A percentile compares a stretch with the other conserved stretches of the same genome.
phyloP scores from a whole-genome alignment of 768 basidiomycete species.

The Russula compacta region DNA sequence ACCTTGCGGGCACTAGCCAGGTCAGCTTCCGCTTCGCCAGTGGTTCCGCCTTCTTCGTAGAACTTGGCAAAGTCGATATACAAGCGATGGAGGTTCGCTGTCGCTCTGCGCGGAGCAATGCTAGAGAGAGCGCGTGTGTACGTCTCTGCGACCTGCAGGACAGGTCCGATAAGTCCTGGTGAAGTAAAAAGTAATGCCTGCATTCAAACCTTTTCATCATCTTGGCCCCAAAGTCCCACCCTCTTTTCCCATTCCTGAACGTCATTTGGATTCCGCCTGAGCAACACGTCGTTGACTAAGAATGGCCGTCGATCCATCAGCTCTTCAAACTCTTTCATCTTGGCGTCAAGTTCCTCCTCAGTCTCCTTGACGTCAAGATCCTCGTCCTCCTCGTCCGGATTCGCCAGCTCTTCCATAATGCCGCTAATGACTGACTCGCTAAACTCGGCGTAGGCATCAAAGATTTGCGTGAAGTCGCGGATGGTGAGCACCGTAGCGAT shows the following conservation, averaged over 20 bases:
- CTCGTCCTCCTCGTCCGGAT: slow-evolving; percentile 68
- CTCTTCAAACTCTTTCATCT: slow-evolving; percentile 90
- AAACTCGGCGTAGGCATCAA: slow-evolving; percentile 94
- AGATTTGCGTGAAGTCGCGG: slow-evolving; percentile 95
- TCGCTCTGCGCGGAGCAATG: slow-evolving; percentile 80
- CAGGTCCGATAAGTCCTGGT: background rate
- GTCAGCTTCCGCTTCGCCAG: slow-evolving; percentile 71
- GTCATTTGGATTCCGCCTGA: slow-evolving; percentile 92
- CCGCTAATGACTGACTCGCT: slow-evolving; percentile 82
- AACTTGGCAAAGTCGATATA: slow-evolving; percentile 96
- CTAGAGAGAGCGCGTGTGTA: slow-evolving; percentile 86
- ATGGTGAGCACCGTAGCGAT: slow-evolving; percentile 80
- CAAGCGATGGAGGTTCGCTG: slow-evolving; percentile 80
- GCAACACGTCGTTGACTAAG: slow-evolving; percentile 88
- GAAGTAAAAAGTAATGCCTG: background rate
- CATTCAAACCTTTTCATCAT: slow-evolving; percentile 75
- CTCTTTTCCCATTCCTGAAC: slow-evolving; percentile 99
- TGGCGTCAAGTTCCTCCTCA: slow-evolving; percentile 73
- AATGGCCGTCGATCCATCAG: slow-evolving; percentile 94
- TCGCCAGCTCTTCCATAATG: slow-evolving; percentile 77
- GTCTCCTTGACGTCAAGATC: slow-evolving; percentile 69
- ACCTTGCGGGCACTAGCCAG: slow-evolving; percentile 84
- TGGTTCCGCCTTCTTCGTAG: slow-evolving; percentile 90
- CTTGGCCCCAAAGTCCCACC: slow-evolving; percentile 83
- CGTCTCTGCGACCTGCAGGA: slow-evolving; percentile 74